Percentiles rank a stretch among this genome's conserved stretches.
phyloP scores from a whole-genome alignment of 1,284 basidiomycete species.

The Trametes sp. region DNA sequence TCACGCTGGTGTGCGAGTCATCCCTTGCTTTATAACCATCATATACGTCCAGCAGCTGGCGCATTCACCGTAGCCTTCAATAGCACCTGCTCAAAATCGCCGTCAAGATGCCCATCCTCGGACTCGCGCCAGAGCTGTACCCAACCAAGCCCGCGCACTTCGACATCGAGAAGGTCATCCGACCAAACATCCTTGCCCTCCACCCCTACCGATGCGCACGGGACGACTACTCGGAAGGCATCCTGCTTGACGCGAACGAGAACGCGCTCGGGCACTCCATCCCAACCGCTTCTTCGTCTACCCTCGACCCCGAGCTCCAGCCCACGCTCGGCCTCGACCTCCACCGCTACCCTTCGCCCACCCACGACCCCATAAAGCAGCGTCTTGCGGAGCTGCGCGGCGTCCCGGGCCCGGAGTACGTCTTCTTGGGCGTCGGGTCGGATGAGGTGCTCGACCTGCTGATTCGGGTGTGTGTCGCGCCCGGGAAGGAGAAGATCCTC shows the following conservation, averaged over 20 bases:
- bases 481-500: conserved; percentile 83
- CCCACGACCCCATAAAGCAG: conserved; percentile 81
- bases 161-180: conserved; percentile 82
- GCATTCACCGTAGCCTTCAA: neutral
- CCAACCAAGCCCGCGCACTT: conserved; percentile 78
- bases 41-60: neutral
- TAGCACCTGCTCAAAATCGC: neutral
- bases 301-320: conserved; percentile 42
- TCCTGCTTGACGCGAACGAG: conserved; percentile 99
- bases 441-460: conserved; percentile 98
- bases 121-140: conserved; percentile 49
- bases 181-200: conserved; percentile 92
- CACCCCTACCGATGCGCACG: conserved; percentile 96
- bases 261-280: conserved; percentile 93
- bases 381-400: conserved; percentile 78
- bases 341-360: conserved; percentile 90
- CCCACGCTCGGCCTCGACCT: conserved; percentile 60
- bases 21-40: conserved; percentile 14
- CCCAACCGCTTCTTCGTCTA: conserved; percentile 42
- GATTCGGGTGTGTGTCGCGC: conserved; percentile 88
- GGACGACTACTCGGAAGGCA: conserved; percentile 93
- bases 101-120: conserved; percentile 53
- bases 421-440: conserved; percentile 96
- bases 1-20: conserved; percentile 19
- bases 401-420: conserved; percentile 71